These are phyloP conservation scores for Neoascochyta sp. DNA, from an alignment of 2,329 filamentous ascomycete species.

Conservation along the genomic window DNA sequence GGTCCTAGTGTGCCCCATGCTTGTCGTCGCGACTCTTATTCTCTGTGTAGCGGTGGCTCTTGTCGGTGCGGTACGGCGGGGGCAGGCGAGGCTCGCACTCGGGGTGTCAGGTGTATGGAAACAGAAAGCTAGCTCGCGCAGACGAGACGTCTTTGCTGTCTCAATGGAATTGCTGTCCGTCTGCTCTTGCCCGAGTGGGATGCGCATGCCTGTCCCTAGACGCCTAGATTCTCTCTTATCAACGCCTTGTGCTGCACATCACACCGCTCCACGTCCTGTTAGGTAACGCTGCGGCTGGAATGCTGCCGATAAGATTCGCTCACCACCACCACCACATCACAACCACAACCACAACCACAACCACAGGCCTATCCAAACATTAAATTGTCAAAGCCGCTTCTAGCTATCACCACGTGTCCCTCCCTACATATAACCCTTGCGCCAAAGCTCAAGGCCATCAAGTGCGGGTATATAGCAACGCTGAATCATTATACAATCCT, in stretches of 20 bases:
- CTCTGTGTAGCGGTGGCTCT: no score
- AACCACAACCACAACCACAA: constrained; percentile 8
- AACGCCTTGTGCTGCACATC: constrained; percentile 8
- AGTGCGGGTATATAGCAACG: constrained; percentile 42
- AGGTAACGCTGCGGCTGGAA: no score
- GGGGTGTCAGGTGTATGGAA: background rate
- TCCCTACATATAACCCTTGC: constrained; percentile 10
- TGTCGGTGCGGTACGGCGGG: constrained; percentile 10
- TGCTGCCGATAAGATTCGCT: no score
- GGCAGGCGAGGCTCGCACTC: no score
- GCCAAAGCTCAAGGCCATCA: constrained; percentile 20
- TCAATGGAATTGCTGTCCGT: constrained; percentile 7
- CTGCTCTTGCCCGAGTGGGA: constrained; percentile 12
- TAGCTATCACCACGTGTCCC: constrained; percentile 8
- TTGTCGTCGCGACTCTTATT: constrained; percentile 2
- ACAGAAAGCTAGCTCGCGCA: constrained; percentile 3
- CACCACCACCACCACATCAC: no score
- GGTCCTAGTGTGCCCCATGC: constrained; percentile 31
- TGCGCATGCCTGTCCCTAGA: constrained; percentile 5
- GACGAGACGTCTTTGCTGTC: constrained; percentile 1
- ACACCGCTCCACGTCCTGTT: no score
- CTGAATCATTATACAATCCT: constrained; percentile 23
- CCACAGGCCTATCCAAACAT: no score
- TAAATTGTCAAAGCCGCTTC: constrained; percentile 7
- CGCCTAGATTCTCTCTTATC: constrained; percentile 16